Base-by-base conservation (phyloP, 257 asterid species). In the Coffea eugenioides region DNA sequence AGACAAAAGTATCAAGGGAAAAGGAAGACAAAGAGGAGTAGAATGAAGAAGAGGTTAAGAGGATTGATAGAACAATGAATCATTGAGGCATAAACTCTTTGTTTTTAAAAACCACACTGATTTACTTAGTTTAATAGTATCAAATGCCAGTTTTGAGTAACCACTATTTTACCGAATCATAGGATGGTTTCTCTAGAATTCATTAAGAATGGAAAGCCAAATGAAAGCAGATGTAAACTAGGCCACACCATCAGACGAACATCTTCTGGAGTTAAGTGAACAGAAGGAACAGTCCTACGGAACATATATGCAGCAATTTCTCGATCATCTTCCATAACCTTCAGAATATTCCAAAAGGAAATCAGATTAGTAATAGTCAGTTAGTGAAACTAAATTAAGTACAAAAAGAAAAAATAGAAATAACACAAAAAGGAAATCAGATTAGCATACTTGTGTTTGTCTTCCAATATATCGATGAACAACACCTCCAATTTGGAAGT, bases 281-380 rank as follows among this genome's bases (percentile, higher is more conserved):
- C 81, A 75, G 93, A 91, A 83, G 99, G 99, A 79, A 96, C 98
- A 23, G 99, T 96, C 90, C 99, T 90, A 16, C 99, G 99, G 82
- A 96, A 96, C 99, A 96, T 96, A 85, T 92, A 96, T 25, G 99
- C 98, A 77, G 92, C 96, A 76, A 96, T 96, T 87, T 96, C 99
- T 84, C 82, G 97, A 87, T 94, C 98, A 85, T 96, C 97, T 89
- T 96, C 98, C 99, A 96, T 93, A 80, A 96, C 97, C 99, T 96
- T 86, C 85, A 82, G 27, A 82, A 72, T 76, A 82, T 25, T 81
- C 70, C 70, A 78, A 66, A 78, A 54, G 49, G 80, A 80, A 46
- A 64, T 70, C 74, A 16, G 57, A 56, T 39, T 69, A 52, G 73
- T 57, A 84, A 75, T 20, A 69, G 61, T 68, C 77, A 78, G 80